A percentile compares a stretch with the other conserved stretches of the same genome.
These are phyloP conservation scores for Cladophialophora exuberans DNA, from an alignment of 2,329 filamentous ascomycete genomes.

Conservation along the genomic window DNA sequence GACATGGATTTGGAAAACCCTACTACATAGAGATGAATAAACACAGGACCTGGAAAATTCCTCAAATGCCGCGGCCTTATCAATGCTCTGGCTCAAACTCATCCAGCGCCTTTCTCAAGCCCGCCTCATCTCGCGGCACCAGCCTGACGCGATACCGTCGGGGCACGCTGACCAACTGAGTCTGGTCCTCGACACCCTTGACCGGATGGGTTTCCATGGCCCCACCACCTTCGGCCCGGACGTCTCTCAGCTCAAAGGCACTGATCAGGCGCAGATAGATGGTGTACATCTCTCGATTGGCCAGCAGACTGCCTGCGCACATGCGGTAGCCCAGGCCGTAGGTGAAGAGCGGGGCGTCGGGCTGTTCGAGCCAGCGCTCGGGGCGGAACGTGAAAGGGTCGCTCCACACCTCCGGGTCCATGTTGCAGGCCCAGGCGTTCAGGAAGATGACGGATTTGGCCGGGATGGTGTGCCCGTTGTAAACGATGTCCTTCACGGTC, in stretches of 20 bases:
- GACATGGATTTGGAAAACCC: too few relatives aligned
- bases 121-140: conserved; percentile 56
- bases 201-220: conserved; percentile 56
- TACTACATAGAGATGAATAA: too few relatives aligned
- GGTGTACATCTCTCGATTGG: conserved; percentile 68
- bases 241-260: conserved; percentile 62
- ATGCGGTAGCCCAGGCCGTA: conserved; percentile 70
- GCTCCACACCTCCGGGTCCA: conserved; percentile 62
- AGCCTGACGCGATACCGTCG: conserved; percentile 62
- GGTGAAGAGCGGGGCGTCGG: conserved; percentile 66
- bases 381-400: conserved; percentile 64
- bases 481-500: conserved; percentile 63
- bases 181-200: conserved; percentile 62
- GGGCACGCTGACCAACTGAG: conserved; percentile 65
- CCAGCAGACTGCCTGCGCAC: conserved; percentile 66
- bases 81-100: conserved; percentile 26
- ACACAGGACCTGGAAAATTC: too few relatives aligned
- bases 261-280: conserved; percentile 65
- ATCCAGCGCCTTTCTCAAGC: conserved; percentile 48
- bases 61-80: not conserved
- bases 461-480: conserved; percentile 62
- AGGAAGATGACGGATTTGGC: conserved; percentile 67
- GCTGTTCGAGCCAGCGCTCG: conserved; percentile 66
- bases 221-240: conserved; percentile 54
- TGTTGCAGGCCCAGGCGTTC: conserved; percentile 71